A percentile compares a stretch with the other conserved stretches of the same genome.
These are phyloP conservation scores for Sporisorium scitamineum DNA, from an alignment of 1,284 basidiomycete species.

Conservation along the genomic window DNA sequence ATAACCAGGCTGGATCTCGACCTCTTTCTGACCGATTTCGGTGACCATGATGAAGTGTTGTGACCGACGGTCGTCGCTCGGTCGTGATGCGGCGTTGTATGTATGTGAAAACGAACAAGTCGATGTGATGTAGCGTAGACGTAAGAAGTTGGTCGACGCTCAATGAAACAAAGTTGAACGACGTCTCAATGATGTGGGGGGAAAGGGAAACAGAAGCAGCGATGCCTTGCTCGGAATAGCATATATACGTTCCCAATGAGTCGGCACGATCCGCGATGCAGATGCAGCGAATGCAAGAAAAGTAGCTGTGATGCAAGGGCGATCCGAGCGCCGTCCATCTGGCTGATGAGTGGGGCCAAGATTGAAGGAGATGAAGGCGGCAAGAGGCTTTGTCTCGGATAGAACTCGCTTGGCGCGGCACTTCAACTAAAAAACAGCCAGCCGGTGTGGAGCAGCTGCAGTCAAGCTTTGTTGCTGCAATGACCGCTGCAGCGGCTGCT, in stretches of 20 bases:
- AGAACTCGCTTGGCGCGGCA: constrained; percentile 22
- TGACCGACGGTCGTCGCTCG: constrained; percentile 3
- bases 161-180: not conserved
- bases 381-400: constrained; percentile 5
- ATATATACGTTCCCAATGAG: not conserved
- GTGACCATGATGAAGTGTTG: constrained; percentile 29
- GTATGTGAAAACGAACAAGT: not conserved
- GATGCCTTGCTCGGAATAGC: not conserved
- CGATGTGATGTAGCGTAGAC: not conserved
- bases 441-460: not conserved
- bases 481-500: constrained; percentile 4
- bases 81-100: not conserved
- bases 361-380: not conserved
- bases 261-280: constrained; percentile 1
- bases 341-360: not conserved
- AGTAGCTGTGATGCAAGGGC: not conserved
- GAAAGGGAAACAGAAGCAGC: not conserved
- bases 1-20: constrained; percentile 52
- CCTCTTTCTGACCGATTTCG: constrained; percentile 51
- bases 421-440: not conserved
- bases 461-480: constrained; percentile 1
- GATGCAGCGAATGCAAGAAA: not conserved
- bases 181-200: not conserved
- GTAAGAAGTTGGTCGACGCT: not conserved
- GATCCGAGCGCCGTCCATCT: not conserved